Evolutionary conservation across 1,284 basidiomycete species (phyloP), one percentile per base, ranked within the genome.

Genomic region (Fomitopsis schrenkii): DNA sequence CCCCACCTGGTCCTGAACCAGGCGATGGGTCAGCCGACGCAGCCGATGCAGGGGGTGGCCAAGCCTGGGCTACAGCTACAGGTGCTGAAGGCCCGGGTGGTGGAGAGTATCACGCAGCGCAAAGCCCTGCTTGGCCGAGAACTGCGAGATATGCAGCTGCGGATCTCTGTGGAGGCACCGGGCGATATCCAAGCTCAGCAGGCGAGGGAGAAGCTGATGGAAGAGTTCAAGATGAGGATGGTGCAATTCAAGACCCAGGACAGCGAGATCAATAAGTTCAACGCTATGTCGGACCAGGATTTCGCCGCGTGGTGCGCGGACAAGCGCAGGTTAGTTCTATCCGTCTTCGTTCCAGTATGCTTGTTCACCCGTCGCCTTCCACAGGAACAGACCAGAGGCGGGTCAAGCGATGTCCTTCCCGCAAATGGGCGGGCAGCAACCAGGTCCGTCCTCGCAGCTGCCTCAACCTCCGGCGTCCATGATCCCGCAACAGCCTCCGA

Each of bases 191-290:
- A 50, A n/a, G 14, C 28, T 30, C 48, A 30, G 28, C 48, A 50
- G 48, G 73, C 72, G 64, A 68, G 79, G 59, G 66, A 63, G 42
- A 64, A 60, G 9, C 41, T 75, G 10, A 71, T 72, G 15, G 26
- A 55, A 0, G 78, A 82, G 17, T 66, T 76, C 19, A 65, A 66
- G 55, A 60, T 10, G 22, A 74, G 74, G 63, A 79, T 75, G 71
- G 79, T 82, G 0, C 55, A 75, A 45, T 69, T 78, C 55, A 78
- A 75, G 60, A 69, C 80, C 26, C 55, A 56, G 26, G 42, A 42
- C 2, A 6, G 12, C 36, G 55, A 56, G 3, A 9, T 14, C 14
- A 9, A 33, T 9, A 28, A 26, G 12, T 30, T 50, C 48, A 30
- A 30, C 19, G 19, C 19, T 6, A 50, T 50, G 48, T 50, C 48